Base-by-base conservation (phyloP, 192 early-diverging fungal genomes). In the Linnemannia hyalina region DNA sequence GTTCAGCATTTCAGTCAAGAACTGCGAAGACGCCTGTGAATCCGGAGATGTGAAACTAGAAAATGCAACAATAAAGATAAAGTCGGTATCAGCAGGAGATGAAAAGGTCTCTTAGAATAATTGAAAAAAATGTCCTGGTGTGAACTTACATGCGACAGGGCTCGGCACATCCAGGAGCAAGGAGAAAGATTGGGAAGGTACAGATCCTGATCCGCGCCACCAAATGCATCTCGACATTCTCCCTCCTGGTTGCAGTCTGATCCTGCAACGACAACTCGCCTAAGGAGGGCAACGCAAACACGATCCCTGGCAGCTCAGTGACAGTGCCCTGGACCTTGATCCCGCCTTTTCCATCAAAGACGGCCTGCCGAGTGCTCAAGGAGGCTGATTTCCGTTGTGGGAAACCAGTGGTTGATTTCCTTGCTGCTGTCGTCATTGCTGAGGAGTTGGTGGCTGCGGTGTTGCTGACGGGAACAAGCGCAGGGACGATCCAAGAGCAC, bases 161-260 rank as follows among this genome's bases (percentile, higher is more conserved):
- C 22, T 76, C 68, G 26, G 77, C 70, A 40, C 77, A 84, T 3
- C 77, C 77, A 11, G 77, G 73, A 13, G 68, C 54, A 15, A 84
- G 44, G 18, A 84, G 71, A 16, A 55, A 84, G 4, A 74, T 38
- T 16, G 82, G 82, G 23, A 84, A 84, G 46, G 65, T 78, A 26
- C 68, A 72, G 1, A 80, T 68, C 29, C 47, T 35, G 77, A 84
- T 78, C 68, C 71, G 79, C 0, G 82, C 77, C 23, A 84, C 68
- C 40, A 84, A 36, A 63, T 84, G 82, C 82, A 84, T 84, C 44
- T 84, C 82, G 40, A 78, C 76, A 35, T 80, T 78, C 23, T 84
- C 82, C 15, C 44, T 44, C 54, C 71, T 75, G 7, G 76, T 20
- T 18, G 18, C 11, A 13, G 44, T 1, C 23, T 78, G 77, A 10